phyloP scores from a whole-genome alignment of 1,139 yeast species.

The Diutina pseudorugosa region DNA sequence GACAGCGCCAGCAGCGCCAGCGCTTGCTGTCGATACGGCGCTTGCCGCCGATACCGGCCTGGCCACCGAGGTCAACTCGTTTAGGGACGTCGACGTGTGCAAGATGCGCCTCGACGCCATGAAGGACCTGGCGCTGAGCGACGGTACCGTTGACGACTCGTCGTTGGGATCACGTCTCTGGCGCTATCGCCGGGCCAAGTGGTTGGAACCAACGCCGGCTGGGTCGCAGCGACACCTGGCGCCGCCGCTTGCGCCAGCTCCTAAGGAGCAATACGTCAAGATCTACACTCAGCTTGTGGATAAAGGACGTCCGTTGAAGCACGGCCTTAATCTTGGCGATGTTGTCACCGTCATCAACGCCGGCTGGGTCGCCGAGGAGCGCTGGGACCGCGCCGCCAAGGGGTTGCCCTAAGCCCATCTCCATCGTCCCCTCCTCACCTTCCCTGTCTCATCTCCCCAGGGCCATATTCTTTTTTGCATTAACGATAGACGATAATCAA shows the following conservation, averaged over 20 bases:
- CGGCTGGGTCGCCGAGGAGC: constrained; percentile 58
- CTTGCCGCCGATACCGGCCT: background rate
- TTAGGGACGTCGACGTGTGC: constrained; percentile 17
- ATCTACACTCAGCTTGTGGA: constrained; percentile 48
- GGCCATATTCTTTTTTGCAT: background rate
- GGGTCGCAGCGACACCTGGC: constrained; percentile 12
- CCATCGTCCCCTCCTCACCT: no score
- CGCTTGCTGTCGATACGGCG: no score
- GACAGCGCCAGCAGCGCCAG: no score
- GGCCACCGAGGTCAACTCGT: constrained; percentile 7
- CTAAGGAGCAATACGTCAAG: constrained; percentile 38
- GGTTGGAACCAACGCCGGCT: constrained; percentile 25
- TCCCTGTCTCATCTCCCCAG: no score
- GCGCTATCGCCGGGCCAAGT: constrained; percentile 45
- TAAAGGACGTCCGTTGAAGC: constrained; percentile 43
- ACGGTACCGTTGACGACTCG: background rate
- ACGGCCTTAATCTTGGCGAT: constrained; percentile 49
- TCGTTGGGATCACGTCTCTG: constrained; percentile 41
- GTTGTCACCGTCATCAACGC: constrained; percentile 47
- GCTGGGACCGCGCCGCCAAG: constrained; percentile 48
- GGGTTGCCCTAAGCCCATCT: constrained; percentile 21
- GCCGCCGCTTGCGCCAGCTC: constrained; percentile 25
- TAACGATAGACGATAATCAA: background rate
- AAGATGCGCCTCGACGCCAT: constrained; percentile 15
- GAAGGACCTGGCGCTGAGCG: background rate